Base-by-base conservation (phyloP, 2,329 filamentous ascomycete genomes). In the Colletotrichum sp. region DNA sequence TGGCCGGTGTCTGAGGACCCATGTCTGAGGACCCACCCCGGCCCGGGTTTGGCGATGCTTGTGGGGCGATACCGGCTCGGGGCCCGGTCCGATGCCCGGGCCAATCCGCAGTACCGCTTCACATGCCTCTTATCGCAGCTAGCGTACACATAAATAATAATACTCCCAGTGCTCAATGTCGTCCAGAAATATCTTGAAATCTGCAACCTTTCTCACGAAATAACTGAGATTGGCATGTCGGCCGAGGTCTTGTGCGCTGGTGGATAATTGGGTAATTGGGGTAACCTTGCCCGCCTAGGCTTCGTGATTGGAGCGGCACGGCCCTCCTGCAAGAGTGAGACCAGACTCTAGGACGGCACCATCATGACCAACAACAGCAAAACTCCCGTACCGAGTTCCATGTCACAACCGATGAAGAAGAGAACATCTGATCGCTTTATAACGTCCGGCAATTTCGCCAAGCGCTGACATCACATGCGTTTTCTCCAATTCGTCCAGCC, bases 1-100 rank as follows among this genome's bases (percentile, higher is more conserved):
- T 83, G 16, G 78, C 86, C 69, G 81, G 83, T 66, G 79, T 82
- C 13, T 75, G 74, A 4, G 75, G 77, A 10, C 74, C 82, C 7
- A 78, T 66, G 79, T 82, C 13, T 75, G 74, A 4, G 75, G 77
- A 10, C 74, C 82, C 7, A 78, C 13, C 18, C 32, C 73, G 69
- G 69, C 38, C 69, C 69, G 73, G 36, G 21, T 52, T 62, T 28
- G 21, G 62, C 69, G 62, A 34, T 34, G 56, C 32, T 32, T 64
- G 24, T 63, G 73, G 73, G 69, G 43, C 56, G 26, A 30, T 32
- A 21, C 43, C 69, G 69, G 56, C n/a, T 55, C 30, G 55, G 18
- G 52, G 13, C 16, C 34, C 56, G 30, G 73, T 14, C 43, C 56
- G 58, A 38, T 24, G 55, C 68, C 59, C 38, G 26, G 32, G 8